Evolutionary conservation across 768 basidiomycete genomes (phyloP), one percentile per base, ranked within the genome.

Genomic region (Lentinula lateritia): DNA sequence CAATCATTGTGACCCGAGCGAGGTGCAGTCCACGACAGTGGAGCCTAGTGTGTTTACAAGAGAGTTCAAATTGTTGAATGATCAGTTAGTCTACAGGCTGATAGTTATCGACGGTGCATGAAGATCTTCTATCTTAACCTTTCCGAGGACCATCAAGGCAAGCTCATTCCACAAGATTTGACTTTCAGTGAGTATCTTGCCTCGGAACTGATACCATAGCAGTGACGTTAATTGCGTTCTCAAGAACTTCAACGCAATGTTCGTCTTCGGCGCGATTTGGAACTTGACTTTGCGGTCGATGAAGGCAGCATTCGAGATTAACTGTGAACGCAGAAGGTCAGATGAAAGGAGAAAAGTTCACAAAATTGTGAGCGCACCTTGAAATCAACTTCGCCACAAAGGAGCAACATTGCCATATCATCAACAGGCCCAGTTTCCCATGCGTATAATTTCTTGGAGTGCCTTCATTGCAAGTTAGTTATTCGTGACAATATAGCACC

Each of bases 361-460:
- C 7, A 4, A 43, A 34, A 6, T 23, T 12, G 32, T 18, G 10
- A 62, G 52, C 35, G 50, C 61, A 71, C 93, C 83, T 90, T 95
- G 77, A 92, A 89, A 61, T 98, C 96, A 23, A 82, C 78, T 63
- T 98, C 96, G 8, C 96, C 96, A 62, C 95, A 98, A 0, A 98
- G 75, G 16, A 98, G 76, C 32, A 93, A 69, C 56, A 98, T 71
- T 4, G 92, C 84, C 32, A 91, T 72, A 66, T 96, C 92, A 64
- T 97, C 92, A 7, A 92, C 84, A 5, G 94, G 92, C 6, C 92
- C 87, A 0, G 90, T 93, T 73, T 98, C 96, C 94, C 94, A 97
- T 16, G 83, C 91, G 73, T 93, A 96, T 32, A 95, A 74, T 71
- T 86, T 93, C 75, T 93, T 97, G 6, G 95, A 95, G 69, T 94